These are phyloP conservation scores for Phylloporus sp. DNA, from an alignment of 768 basidiomycete species.

Conservation along the genomic window DNA sequence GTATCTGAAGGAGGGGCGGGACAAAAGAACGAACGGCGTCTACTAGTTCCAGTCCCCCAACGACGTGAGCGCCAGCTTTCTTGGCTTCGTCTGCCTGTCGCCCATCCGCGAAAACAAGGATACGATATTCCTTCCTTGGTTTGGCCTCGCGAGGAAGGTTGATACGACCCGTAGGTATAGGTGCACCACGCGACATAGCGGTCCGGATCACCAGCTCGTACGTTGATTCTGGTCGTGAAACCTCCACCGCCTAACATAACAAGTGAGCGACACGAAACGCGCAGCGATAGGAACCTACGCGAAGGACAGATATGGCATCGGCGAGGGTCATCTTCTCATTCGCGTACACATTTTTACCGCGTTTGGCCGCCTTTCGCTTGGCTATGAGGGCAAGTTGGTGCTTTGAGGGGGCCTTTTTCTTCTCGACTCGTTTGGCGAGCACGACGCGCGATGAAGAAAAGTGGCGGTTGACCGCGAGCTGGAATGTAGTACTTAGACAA, in stretches of 20 bases:
- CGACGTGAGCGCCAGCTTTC: slow-evolving; percentile 83
- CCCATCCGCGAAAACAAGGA: slow-evolving; percentile 94
- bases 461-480: slow-evolving; percentile 12
- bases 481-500: background rate
- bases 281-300: slow-evolving; percentile 42
- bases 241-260: slow-evolving; percentile 69
- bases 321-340: slow-evolving; percentile 61
- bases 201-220: slow-evolving; percentile 83
- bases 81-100: slow-evolving; percentile 77
- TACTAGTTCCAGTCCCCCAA: slow-evolving; percentile 87
- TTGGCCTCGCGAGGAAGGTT: slow-evolving; percentile 81
- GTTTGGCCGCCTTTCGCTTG: slow-evolving; percentile 53
- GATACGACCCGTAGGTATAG: slow-evolving; percentile 87
- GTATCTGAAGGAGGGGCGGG: background rate
- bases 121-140: slow-evolving; percentile 61
- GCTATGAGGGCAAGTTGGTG: slow-evolving; percentile 65
- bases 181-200: slow-evolving; percentile 68
- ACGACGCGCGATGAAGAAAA: slow-evolving; percentile 52
- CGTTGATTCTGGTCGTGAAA: slow-evolving; percentile 67
- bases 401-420: slow-evolving; percentile 63
- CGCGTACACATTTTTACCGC: slow-evolving; percentile 53
- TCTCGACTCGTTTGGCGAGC: slow-evolving; percentile 46
- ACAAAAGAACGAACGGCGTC: slow-evolving; percentile 61
- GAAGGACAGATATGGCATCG: slow-evolving; percentile 67
- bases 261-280: slow-evolving; percentile 2